Evolutionary conservation across 1,284 basidiomycete species (phyloP).

Genomic region (Pseudozyma sp.): DNA sequence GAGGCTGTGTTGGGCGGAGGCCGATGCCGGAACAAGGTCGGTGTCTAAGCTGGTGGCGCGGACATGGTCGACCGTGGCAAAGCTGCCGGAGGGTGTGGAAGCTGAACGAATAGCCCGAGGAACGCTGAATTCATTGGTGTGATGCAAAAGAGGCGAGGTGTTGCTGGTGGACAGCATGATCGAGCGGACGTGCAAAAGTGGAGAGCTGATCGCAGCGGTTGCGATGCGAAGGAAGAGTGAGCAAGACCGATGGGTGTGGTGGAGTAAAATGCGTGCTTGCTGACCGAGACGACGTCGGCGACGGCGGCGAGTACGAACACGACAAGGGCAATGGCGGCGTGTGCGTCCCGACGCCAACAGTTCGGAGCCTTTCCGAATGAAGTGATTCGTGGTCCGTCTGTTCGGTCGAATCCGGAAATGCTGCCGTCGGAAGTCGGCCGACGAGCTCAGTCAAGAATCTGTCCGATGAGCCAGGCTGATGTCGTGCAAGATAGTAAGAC

Average conservation of each 20-base stretch:
- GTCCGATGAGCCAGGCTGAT: neutral
- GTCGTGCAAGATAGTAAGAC: too few relatives aligned
- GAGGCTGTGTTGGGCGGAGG: conserved; percentile 19
- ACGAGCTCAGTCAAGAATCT: too few relatives aligned
- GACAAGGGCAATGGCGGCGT: too few relatives aligned
- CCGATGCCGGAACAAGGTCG: conserved; percentile 12
- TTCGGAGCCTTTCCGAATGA: too few relatives aligned
- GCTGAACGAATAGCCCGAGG: conserved; percentile 33
- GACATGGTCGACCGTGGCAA: conserved; percentile 24
- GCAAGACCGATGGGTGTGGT: neutral
- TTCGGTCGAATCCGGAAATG: too few relatives aligned
- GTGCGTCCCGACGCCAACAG: too few relatives aligned
- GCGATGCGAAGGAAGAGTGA: neutral
- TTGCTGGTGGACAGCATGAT: conserved; percentile 39
- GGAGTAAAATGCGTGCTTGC: too few relatives aligned
- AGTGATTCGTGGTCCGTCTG: too few relatives aligned
- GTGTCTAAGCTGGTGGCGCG: conserved; percentile 39
- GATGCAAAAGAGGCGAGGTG: conserved; percentile 27
- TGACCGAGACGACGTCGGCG: neutral
- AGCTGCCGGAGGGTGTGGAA: conserved; percentile 28
- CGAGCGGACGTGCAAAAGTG: neutral
- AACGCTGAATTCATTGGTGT: conserved; percentile 27
- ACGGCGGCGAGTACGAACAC: neutral
- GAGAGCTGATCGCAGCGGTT: neutral
- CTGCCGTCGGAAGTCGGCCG: too few relatives aligned